A percentile compares a stretch with the other conserved stretches of the same genome.
Evolutionary conservation across 2,329 filamentous ascomycete genomes (phyloP).

Genomic region (Monosporascus sp.): DNA sequence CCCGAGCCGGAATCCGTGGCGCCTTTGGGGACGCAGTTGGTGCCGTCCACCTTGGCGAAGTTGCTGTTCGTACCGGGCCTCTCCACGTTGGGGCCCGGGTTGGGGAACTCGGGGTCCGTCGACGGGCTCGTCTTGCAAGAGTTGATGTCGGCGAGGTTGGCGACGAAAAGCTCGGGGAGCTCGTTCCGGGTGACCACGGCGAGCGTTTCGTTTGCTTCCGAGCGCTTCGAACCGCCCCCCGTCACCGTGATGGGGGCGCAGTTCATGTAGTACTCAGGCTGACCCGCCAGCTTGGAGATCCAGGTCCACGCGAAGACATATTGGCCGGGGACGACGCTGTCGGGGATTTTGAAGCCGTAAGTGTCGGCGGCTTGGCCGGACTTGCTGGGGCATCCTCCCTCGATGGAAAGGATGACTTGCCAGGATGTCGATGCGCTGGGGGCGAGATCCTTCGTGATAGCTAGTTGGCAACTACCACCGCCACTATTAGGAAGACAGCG

Average conservation of each 20-base stretch:
- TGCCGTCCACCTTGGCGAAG: constrained; percentile 19
- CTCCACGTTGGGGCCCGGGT: constrained; percentile 53
- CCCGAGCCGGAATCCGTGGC: constrained; percentile 16
- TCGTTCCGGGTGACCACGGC: constrained; percentile 38
- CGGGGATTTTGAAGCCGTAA: constrained; percentile 57
- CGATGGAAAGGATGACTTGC: constrained; percentile 66
- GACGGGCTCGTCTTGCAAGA: constrained; percentile 48
- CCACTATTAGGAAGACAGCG: constrained; percentile 30
- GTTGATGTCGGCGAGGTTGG: constrained; percentile 51
- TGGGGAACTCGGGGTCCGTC: constrained; percentile 55
- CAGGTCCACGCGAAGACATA: constrained; percentile 70
- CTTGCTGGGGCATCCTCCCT: constrained; percentile 60
- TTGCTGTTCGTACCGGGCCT: constrained; percentile 28
- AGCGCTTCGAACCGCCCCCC: constrained; percentile 20
- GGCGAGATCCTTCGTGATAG: constrained; percentile 56
- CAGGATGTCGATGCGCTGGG: constrained; percentile 42
- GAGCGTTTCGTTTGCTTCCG: constrained; percentile 15
- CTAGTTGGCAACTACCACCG: constrained; percentile 70
- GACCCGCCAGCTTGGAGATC: constrained; percentile 64
- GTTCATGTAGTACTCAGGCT: constrained; percentile 75
- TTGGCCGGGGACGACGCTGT: constrained; percentile 54
- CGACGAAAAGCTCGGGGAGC: constrained; percentile 64
- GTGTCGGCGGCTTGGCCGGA: constrained; percentile 34
- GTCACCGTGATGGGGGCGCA: constrained; percentile 61
- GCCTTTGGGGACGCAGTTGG: constrained; percentile 24